A percentile compares a stretch with the other conserved stretches of the same genome.
These are phyloP conservation scores for Protea cynaroides DNA, from an alignment of 164 flowering plant species.

Conservation along the genomic window DNA sequence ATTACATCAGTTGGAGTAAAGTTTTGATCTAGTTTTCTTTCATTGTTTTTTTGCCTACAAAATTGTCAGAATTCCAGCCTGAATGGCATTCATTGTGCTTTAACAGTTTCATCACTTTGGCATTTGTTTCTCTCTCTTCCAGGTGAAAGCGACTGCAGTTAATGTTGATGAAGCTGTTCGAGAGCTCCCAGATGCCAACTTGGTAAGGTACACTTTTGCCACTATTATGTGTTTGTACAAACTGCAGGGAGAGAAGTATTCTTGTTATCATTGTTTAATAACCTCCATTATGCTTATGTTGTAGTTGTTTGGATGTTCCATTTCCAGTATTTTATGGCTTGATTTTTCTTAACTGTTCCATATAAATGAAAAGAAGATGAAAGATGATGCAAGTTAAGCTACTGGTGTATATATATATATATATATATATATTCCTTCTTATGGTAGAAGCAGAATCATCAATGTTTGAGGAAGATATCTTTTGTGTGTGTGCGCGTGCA, in stretches of 20 bases:
- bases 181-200: slow-evolving; percentile 99
- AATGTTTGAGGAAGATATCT: background rate
- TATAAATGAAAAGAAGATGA: background rate
- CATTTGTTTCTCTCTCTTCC: slow-evolving; percentile 11
- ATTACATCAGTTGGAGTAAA: no score
- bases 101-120: background rate
- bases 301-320: background rate
- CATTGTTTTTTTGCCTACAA: no score
- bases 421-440: background rate
- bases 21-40: no score
- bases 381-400: slow-evolving; percentile 1
- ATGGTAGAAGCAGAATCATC: background rate
- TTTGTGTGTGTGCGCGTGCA: background rate
- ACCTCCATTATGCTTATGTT: slow-evolving; percentile 3
- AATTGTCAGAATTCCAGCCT: no score
- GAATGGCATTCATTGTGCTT: no score
- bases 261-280: background rate
- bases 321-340: slow-evolving; percentile 2
- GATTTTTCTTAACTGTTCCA: background rate
- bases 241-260: background rate
- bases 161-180: slow-evolving; percentile 96
- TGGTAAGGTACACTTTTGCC: slow-evolving; percentile 82
- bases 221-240: slow-evolving; percentile 12
- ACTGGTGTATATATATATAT: background rate
- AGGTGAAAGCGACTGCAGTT: slow-evolving; percentile 98